A percentile compares a stretch with the other conserved stretches of the same genome.
Conservation (phyloP, 495 filamentous ascomycete genomes). For the Xylaria grammica region DNA sequence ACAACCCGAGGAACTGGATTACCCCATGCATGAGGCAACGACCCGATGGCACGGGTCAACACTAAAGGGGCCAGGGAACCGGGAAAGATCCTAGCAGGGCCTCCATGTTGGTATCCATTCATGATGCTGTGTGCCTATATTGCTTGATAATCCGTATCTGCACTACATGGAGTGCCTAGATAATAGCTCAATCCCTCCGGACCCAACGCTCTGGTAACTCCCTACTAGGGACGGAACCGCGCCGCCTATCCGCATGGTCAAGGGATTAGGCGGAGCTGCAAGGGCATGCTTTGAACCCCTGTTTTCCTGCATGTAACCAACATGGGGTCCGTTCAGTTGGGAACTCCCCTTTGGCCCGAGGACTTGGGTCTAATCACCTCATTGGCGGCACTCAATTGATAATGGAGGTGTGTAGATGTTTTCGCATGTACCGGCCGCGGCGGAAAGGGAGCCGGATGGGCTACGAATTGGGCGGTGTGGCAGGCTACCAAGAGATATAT, state of each 20-base stretch:
- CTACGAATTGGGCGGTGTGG: neutral
- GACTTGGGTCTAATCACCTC: neutral
- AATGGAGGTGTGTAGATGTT: neutral
- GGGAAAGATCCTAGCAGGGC: neutral
- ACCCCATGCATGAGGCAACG: neutral
- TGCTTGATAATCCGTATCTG: neutral
- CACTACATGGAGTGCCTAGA: neutral
- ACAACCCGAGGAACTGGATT: neutral
- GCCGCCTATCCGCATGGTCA: neutral
- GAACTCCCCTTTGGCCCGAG: neutral
- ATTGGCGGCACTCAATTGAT: neutral
- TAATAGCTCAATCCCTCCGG: neutral
- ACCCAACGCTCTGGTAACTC: conserved; percentile 14
- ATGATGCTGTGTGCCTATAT: conserved; percentile 11
- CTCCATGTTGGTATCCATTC: conserved; percentile 4
- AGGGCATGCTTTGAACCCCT: conserved; percentile 1
- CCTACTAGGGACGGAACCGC: neutral
- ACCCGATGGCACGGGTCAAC: conserved; percentile 1
- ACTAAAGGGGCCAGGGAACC: neutral
- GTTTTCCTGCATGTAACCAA: neutral
- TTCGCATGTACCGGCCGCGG: neutral
- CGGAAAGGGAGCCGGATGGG: neutral
- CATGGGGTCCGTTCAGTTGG: neutral
- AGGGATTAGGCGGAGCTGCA: neutral
- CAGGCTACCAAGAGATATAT: neutral